These are phyloP conservation scores for Castanospermum australe DNA, from an alignment of 306 rosid species.

Conservation along the genomic window DNA sequence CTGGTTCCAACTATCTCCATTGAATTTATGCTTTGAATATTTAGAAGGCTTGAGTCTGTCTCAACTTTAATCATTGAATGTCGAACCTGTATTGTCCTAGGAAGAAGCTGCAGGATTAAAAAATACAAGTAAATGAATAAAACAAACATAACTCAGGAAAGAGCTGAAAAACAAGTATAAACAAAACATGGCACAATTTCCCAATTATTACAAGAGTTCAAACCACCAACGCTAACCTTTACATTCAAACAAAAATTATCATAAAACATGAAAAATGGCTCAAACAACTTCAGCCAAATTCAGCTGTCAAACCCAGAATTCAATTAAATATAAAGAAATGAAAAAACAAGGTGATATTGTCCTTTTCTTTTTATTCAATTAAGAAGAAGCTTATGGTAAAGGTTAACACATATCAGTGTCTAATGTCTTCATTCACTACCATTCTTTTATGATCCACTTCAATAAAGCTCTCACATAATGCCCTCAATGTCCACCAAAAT, in stretches of 20 bases:
- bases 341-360: neutral
- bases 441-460: neutral
- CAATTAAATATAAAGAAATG: neutral
- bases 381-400: too few species aligned
- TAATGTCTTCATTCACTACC: neutral
- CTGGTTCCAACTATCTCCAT: constrained; percentile 77
- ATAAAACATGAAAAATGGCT: neutral
- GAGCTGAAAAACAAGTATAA: neutral
- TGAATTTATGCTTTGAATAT: constrained; percentile 47
- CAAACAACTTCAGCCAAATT: neutral
- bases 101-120: constrained; percentile 59
- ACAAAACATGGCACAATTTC: neutral
- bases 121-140: neutral
- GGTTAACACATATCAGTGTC: too few species aligned
- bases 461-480: neutral
- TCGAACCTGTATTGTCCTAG: constrained; percentile 63
- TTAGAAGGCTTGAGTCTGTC: constrained; percentile 25
- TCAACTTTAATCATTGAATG: constrained; percentile 71
- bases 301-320: neutral
- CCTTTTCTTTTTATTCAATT: neutral
- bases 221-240: neutral
- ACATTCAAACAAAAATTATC: too few species aligned
- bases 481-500: neutral
- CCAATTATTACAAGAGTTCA: neutral
- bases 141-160: neutral